Conservation (phyloP, 805 yeast genomes). For the Metschnikowia matae region DNA sequence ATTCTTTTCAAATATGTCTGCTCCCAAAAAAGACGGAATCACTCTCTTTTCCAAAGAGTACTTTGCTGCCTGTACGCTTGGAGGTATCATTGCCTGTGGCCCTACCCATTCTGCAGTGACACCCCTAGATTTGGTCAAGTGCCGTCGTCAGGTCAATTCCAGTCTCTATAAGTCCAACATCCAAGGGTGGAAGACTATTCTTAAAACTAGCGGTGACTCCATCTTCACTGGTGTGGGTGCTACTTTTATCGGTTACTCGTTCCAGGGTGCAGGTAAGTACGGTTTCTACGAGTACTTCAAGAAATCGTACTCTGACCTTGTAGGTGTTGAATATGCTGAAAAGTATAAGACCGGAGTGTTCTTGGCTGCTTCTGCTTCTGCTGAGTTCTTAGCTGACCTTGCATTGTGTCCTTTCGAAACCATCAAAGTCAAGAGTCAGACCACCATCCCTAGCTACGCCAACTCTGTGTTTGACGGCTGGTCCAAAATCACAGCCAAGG, state of each 20-base stretch:
- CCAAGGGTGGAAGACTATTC: conserved; percentile 76
- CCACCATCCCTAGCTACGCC: conserved; percentile 85
- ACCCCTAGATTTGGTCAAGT: conserved; percentile 89
- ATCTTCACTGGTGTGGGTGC: conserved; percentile 89
- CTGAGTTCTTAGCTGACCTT: conserved; percentile 90
- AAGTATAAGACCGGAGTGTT: conserved; percentile 70
- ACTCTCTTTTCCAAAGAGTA: conserved; percentile 58
- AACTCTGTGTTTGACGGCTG: conserved; percentile 60
- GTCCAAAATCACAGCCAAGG: conserved; percentile 58
- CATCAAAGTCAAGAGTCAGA: conserved; percentile 90
- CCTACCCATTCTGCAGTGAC: conserved; percentile 94
- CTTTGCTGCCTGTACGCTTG: conserved; percentile 69
- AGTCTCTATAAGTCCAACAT: conserved; percentile 67
- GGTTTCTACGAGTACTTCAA: conserved; percentile 93
- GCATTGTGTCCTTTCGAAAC: conserved; percentile 93
- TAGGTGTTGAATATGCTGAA: conserved; percentile 59
- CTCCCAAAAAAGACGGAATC: conserved; percentile 30
- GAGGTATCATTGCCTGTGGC: conserved; percentile 88
- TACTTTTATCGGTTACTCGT: conserved; percentile 85
- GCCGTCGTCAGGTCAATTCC: conserved; percentile 86
- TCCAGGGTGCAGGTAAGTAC: conserved; percentile 97
- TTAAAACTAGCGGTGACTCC: conserved; percentile 73
- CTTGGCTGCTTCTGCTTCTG: conserved; percentile 85
- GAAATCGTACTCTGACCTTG: conserved; percentile 61
- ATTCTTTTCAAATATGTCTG: conserved; percentile 1